Evolutionary conservation across 371 early-diverging fungal species (phyloP), one percentile per base, ranked within the genome.

Genomic region (Coemansia sp.): DNA sequence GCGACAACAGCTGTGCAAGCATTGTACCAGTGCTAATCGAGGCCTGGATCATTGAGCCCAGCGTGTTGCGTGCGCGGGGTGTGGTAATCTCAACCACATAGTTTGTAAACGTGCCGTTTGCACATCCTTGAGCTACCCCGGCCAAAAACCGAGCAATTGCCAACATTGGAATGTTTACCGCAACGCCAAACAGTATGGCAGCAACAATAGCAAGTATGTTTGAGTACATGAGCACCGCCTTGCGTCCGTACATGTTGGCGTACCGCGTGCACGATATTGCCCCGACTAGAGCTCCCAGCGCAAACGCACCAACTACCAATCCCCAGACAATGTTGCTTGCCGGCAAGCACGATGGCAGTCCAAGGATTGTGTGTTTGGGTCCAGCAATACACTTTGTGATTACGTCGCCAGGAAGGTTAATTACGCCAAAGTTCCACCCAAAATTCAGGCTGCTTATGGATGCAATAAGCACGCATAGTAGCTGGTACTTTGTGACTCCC

Each of bases 41-140:
- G 56, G 93, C 75, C 75, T 94, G 94, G 57, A 91, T 85, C 60
- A 88, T 78, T 0, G 90, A 82, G 4, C 83, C 83, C 26, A 90
- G 78, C 18, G 85, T 82, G 29, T 92, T 94, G 64, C 93, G 85
- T 14, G 80, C 78, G 18, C 80, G 74, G 1, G 84, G 80, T 0
- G 93, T 90, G 1, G 93, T 76, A 18, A 94, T 85, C 69, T 93
- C 92, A 18, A 86, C 85, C 42, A 94, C 82, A 65, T 95, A 96
- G 18, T 84, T 83, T 11, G 92, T 85, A 6, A 91, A 90, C 8
- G 86, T 86, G 13, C 87, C 89, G 18, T 91, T 87, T 45, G 88
- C 86, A 24, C 89, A 78, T 16, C 96, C 96, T 57, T 87, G 82
- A 4, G 87, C 93, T 39, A 92, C 72, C 37, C 98, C 98, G 40